phyloP scores from a whole-genome alignment of 805 yeast species.

The Lipomyces kockii region DNA sequence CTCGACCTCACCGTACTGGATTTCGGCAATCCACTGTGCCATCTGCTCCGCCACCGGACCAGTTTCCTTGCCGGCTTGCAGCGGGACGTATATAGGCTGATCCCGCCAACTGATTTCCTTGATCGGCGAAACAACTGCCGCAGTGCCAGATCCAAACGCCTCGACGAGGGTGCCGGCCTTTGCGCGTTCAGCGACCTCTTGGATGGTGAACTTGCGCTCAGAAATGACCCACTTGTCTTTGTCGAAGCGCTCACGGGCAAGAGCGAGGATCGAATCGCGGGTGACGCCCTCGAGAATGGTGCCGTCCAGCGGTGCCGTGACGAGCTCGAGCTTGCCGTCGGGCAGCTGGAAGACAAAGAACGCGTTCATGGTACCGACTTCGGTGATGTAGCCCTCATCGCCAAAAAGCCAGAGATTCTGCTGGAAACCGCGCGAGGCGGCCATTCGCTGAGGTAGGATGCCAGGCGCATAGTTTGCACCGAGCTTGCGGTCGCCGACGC shows the following conservation, averaged over 20 bases:
- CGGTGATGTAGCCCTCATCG: constrained; percentile 83
- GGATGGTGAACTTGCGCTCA: constrained; percentile 83
- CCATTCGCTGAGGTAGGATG: constrained; percentile 85
- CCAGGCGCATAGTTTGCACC: constrained; percentile 99
- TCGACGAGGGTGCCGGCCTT: constrained; percentile 82
- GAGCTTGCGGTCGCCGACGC: constrained; percentile 92
- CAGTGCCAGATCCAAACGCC: constrained; percentile 97
- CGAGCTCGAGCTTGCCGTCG: constrained; percentile 79
- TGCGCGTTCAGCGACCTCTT: constrained; percentile 79
- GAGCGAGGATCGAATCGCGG: constrained; percentile 79
- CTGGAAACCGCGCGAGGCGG: constrained; percentile 89
- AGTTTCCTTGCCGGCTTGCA: constrained; percentile 74
- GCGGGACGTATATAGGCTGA: constrained; percentile 73
- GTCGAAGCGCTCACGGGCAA: constrained; percentile 77
- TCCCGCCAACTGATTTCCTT: constrained; percentile 83
- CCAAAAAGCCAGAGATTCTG: constrained; percentile 98
- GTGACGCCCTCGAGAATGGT: constrained; percentile 97
- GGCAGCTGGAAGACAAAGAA: constrained; percentile 79
- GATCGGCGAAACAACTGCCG: constrained; percentile 95
- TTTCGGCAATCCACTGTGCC: constrained; percentile 82
- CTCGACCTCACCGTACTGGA: constrained; percentile 86
- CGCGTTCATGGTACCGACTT: constrained; percentile 97
- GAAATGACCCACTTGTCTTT: constrained; percentile 77
- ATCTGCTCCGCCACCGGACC: constrained; percentile 80
- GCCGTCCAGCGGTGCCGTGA: constrained; percentile 96